phyloP scores from a whole-genome alignment of 2,329 filamentous ascomycete species.

The Aspergillus niger region DNA sequence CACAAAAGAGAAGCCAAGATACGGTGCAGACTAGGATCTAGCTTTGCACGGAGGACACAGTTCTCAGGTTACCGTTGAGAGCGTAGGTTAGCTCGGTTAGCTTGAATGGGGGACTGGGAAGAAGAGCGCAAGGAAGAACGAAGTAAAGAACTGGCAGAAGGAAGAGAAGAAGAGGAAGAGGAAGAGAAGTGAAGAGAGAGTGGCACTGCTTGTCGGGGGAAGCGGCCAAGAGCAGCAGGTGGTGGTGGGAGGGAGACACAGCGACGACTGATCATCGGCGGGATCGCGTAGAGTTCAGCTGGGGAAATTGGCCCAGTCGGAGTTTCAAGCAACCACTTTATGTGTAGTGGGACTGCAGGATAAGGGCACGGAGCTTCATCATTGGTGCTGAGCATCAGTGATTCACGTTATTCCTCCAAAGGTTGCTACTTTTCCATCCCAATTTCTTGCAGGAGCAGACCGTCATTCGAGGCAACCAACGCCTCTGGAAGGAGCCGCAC shows the following conservation, averaged over 20 bases:
- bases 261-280: constrained; percentile 3
- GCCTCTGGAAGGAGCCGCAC: constrained; percentile 4
- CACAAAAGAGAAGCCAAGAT: not conserved
- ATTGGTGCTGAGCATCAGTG: not conserved
- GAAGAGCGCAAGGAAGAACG: not conserved
- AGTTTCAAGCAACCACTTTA: no score
- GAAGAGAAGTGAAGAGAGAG: not conserved
- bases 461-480: not conserved
- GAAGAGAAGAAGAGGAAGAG: not conserved
- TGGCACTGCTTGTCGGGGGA: not conserved
- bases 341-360: no score
- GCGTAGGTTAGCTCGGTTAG: not conserved
- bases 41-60: not conserved
- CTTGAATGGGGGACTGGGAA: not conserved
- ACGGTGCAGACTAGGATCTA: not conserved
- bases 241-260: not conserved
- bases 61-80: not conserved
- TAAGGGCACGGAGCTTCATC: no score
- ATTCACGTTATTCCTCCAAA: not conserved
- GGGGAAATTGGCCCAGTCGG: not conserved
- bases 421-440: no score
- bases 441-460: not conserved
- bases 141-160: not conserved
- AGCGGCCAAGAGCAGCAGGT: not conserved
- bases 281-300: constrained; percentile 4